Conservation (phyloP, 2,329 filamentous ascomycete species). For the Ophiostoma piceae region DNA sequence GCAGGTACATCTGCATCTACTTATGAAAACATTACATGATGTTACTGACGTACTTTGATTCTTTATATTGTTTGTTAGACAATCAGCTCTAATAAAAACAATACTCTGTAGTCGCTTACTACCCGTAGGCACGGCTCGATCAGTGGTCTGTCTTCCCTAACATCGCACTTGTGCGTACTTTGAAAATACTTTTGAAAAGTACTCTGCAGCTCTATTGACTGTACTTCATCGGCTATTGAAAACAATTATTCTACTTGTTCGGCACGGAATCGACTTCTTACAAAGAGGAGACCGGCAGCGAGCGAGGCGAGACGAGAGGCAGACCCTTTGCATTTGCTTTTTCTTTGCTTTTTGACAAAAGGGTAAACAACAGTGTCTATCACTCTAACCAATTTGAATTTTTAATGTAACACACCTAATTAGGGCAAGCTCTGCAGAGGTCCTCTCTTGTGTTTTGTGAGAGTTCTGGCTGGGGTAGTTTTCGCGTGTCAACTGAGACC, state of each 20-base stretch:
- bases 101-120: neutral
- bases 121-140: neutral
- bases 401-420: neutral
- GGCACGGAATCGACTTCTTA: neutral
- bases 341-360: too few relatives aligned
- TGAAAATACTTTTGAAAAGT: neutral
- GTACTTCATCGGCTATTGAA: neutral
- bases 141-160: neutral
- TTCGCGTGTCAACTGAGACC: conserved; percentile 1
- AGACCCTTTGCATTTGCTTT: neutral
- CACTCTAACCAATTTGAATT: neutral
- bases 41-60: neutral
- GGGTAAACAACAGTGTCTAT: neutral
- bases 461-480: neutral
- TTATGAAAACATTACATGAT: neutral
- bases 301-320: conserved; percentile 1
- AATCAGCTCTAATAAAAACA: neutral
- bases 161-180: neutral
- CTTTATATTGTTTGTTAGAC: neutral
- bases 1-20: neutral
- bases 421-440: neutral
- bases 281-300: conserved; percentile 6
- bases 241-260: neutral
- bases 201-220: neutral
- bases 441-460: neutral